Percentiles rank a stretch among this genome's conserved stretches.
These are phyloP conservation scores for Trichosporon sp. DNA, from an alignment of 1,284 basidiomycete genomes.

Conservation along the genomic window DNA sequence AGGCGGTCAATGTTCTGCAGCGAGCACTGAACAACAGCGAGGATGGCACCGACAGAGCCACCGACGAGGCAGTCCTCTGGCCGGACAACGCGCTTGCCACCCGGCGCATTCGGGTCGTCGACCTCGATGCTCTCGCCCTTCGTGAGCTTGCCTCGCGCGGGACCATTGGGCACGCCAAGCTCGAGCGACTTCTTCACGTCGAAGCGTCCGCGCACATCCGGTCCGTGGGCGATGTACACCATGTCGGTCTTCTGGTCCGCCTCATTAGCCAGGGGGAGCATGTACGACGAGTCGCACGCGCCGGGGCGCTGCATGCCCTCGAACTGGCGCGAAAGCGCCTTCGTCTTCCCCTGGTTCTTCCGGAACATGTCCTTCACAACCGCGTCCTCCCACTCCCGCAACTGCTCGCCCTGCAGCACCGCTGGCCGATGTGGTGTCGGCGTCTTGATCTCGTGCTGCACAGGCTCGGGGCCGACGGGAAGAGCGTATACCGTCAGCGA, in stretches of 20 bases:
- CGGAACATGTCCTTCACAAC: slow-evolving; percentile 42
- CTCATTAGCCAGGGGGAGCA: slow-evolving; percentile 38
- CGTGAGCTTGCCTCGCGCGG: slow-evolving; percentile 56
- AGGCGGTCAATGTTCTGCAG: slow-evolving; percentile 52
- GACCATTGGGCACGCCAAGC: slow-evolving; percentile 69
- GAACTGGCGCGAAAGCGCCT: slow-evolving; percentile 12
- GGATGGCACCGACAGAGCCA: slow-evolving; percentile 46
- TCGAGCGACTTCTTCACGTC: slow-evolving; percentile 67
- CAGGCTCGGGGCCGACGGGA: slow-evolving; percentile 30
- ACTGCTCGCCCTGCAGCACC: background rate
- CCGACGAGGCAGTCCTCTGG: slow-evolving; percentile 57
- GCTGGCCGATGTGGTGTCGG: slow-evolving; percentile 14
- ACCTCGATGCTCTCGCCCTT: slow-evolving; percentile 56
- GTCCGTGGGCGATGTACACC: slow-evolving; percentile 74
- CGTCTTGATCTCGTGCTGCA: background rate
- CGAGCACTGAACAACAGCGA: slow-evolving; percentile 49
- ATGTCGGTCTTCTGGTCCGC: slow-evolving; percentile 47
- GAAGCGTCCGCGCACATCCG: slow-evolving; percentile 82
- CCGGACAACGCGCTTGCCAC: slow-evolving; percentile 61
- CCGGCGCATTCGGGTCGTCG: slow-evolving; percentile 57
- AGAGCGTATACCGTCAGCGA: slow-evolving; percentile 44
- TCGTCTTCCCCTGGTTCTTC: slow-evolving; percentile 20
- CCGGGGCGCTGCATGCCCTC: slow-evolving; percentile 18
- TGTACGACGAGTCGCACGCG: slow-evolving; percentile 32
- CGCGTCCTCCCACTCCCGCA: slow-evolving; percentile 18